These are phyloP conservation scores for Colletotrichum sp. DNA, from an alignment of 2,329 filamentous ascomycete genomes.

Conservation along the genomic window DNA sequence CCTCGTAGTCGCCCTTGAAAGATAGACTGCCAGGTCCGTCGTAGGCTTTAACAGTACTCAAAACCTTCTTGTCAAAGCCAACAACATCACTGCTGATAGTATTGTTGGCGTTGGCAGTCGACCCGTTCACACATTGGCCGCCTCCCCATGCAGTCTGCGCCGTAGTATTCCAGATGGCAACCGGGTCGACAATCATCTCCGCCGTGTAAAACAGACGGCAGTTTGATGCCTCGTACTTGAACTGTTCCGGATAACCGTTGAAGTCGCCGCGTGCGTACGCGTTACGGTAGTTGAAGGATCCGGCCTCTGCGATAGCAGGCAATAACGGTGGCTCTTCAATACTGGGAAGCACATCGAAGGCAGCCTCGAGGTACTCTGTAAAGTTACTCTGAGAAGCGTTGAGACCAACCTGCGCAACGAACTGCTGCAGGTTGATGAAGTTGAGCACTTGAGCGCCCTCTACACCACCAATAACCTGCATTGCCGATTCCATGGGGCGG, in stretches of 20 bases:
- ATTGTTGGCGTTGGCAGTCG: not conserved
- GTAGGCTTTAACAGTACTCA: not conserved
- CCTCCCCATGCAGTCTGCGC: not conserved
- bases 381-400: slow-evolving; percentile 4
- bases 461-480: slow-evolving; percentile 63
- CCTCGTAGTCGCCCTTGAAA: not conserved
- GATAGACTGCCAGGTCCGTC: not conserved
- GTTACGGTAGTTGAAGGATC: slow-evolving; percentile 48
- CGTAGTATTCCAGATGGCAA: slow-evolving; percentile 47
- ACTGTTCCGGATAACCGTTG: slow-evolving; percentile 55
- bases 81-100: not conserved
- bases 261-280: slow-evolving; percentile 26
- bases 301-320: slow-evolving; percentile 38
- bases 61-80: not conserved
- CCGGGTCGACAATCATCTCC: slow-evolving; percentile 51
- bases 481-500: slow-evolving; percentile 52
- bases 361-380: not conserved
- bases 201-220: slow-evolving; percentile 63
- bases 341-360: not conserved
- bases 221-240: slow-evolving; percentile 60
- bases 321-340: slow-evolving; percentile 3
- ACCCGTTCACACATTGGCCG: not conserved
- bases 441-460: slow-evolving; percentile 53
- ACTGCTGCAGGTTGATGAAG: slow-evolving; percentile 26
- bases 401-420: not conserved